These are phyloP conservation scores for Dicorynia guianensis DNA, from an alignment of 306 rosid genomes.

Conservation along the genomic window DNA sequence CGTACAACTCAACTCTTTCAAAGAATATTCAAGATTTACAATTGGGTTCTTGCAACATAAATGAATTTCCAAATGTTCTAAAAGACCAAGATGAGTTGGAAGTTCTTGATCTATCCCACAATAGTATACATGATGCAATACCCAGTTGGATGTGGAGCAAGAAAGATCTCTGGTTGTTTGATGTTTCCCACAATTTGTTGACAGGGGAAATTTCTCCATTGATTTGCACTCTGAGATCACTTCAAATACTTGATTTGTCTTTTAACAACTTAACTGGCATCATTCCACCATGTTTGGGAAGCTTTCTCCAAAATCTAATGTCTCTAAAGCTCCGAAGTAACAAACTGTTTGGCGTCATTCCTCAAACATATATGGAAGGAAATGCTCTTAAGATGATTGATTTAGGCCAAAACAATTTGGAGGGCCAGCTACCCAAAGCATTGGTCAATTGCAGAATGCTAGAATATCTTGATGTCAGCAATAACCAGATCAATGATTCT, in stretches of 20 bases:
- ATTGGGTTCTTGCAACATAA: background rate
- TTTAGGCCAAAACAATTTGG: conserved; percentile 38
- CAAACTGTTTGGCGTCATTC: background rate
- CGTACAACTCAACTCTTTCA: background rate
- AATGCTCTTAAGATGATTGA: background rate
- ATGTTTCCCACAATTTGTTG: background rate
- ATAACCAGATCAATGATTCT: background rate
- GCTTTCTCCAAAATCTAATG: background rate
- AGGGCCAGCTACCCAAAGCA: conserved; percentile 45
- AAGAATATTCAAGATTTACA: background rate
- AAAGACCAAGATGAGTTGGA: background rate
- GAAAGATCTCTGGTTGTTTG: background rate
- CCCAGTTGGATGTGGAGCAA: background rate
- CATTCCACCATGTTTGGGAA: background rate
- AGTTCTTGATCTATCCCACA: background rate
- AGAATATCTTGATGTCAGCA: background rate
- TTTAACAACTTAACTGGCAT: background rate
- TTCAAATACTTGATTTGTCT: background rate
- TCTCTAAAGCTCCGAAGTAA: background rate
- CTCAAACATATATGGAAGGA: background rate
- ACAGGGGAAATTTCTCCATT: background rate
- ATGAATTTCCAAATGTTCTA: background rate
- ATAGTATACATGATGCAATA: background rate
- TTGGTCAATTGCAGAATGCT: conserved; percentile 1
- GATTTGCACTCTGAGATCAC: background rate